phyloP scores from a whole-genome alignment of 2,329 filamentous ascomycete species.

The Corinectria fuckeliana region DNA sequence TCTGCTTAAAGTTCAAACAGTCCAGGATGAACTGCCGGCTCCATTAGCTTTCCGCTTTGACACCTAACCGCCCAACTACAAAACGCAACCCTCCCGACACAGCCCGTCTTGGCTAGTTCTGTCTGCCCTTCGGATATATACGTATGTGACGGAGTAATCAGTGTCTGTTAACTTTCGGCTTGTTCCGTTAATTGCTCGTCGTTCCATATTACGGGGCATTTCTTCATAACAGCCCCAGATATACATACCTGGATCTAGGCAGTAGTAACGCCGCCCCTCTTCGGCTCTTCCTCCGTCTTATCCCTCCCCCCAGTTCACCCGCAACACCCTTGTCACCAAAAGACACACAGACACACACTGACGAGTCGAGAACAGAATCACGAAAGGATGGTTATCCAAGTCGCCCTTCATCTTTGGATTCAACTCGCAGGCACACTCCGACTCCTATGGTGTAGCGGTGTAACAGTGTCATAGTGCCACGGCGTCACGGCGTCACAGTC shows the following conservation, averaged over 20 bases:
- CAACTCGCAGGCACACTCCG: neutral
- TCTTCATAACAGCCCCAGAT: conserved; percentile 13
- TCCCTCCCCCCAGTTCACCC: conserved; percentile 15
- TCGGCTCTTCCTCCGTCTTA: conserved; percentile 11
- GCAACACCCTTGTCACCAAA: conserved; percentile 18
- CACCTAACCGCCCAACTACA: too few species aligned
- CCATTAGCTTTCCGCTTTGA: neutral
- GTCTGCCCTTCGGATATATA: neutral
- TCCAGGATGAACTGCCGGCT: neutral
- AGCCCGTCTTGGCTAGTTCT: neutral
- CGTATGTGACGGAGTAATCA: neutral
- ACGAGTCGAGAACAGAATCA: neutral
- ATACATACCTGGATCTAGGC: too few species aligned
- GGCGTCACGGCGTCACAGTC: conserved; percentile 5
- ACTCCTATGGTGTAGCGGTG: too few species aligned
- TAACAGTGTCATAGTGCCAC: conserved; percentile 21
- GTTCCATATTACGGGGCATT: neutral
- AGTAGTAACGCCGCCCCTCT: conserved; percentile 6
- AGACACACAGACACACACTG: conserved; percentile 25
- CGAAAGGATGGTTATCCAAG: neutral
- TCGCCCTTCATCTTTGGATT: neutral
- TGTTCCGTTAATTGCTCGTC: neutral
- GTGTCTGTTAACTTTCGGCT: neutral
- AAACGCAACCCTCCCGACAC: neutral
- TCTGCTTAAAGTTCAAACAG: neutral